These are phyloP conservation scores for Ogataea pignaliae DNA, from an alignment of 805 yeast species.

Conservation along the genomic window DNA sequence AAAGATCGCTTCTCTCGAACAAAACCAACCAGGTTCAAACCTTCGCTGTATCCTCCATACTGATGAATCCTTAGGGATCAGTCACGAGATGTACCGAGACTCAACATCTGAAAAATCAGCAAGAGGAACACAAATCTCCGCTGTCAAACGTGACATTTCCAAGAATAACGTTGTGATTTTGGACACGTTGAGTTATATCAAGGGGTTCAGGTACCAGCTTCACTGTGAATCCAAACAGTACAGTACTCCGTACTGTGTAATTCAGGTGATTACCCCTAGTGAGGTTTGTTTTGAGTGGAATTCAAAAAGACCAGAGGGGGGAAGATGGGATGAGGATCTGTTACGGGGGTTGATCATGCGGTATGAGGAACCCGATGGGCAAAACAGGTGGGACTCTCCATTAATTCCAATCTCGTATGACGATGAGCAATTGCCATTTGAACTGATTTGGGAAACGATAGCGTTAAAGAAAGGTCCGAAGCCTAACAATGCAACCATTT, in stretches of 20 bases:
- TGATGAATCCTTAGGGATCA: slow-evolving; percentile 74
- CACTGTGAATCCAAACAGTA: slow-evolving; percentile 89
- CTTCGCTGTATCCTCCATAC: slow-evolving; percentile 63
- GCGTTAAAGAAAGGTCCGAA: slow-evolving; percentile 59
- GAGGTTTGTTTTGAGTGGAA: slow-evolving; percentile 66
- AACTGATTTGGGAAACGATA: slow-evolving; percentile 61
- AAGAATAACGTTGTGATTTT: slow-evolving; percentile 70
- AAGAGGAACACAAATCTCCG: slow-evolving; percentile 81
- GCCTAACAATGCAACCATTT: slow-evolving; percentile 80
- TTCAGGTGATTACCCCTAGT: slow-evolving; percentile 70
- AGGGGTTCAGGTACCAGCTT: slow-evolving; percentile 91
- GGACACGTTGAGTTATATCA: slow-evolving; percentile 84
- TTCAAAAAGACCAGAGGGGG: slow-evolving; percentile 24
- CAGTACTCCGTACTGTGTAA: slow-evolving; percentile 75
- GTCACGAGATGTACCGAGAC: slow-evolving; percentile 63
- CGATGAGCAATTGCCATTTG: slow-evolving; percentile 53
- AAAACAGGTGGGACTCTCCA: slow-evolving; percentile 92
- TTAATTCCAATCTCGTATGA: slow-evolving; percentile 63
- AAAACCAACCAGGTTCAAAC: slow-evolving; percentile 47
- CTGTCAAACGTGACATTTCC: slow-evolving; percentile 77
- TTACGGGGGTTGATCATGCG: slow-evolving; percentile 71
- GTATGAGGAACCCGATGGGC: slow-evolving; percentile 88
- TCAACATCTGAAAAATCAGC: slow-evolving; percentile 75
- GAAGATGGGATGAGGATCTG: slow-evolving; percentile 60
- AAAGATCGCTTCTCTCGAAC: slow-evolving; percentile 36